Base-by-base conservation (phyloP, 495 filamentous ascomycete species). In the Patellaria atrata region DNA sequence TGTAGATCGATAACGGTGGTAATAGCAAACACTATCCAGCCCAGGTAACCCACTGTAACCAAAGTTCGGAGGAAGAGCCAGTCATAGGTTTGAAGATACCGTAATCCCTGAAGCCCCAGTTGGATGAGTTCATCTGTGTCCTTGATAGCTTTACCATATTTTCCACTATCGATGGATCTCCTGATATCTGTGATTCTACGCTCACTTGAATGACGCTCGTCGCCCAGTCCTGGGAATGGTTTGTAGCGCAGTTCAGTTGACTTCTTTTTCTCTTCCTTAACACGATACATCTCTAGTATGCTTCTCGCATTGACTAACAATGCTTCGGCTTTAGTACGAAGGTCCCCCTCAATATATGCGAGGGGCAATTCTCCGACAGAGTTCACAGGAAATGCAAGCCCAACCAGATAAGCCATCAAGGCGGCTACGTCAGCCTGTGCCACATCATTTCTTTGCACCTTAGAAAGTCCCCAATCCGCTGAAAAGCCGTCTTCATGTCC, bases 61-160 rank as follows among this genome's bases (percentile, higher is more conserved):
- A 96, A 68, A n/a, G 78, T 77, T 32, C 91, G 68, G 22, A 99
- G 56, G 61, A 99, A 96, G n/a, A 96, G 66, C 91, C 91, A 99
- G 58, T 99, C 89, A 44, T 83, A 83, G 0, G 83, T 96, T 53
- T 99, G 91, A 19, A 96, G 67, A 51, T 99, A 99, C 25, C 89
- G 71, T 25, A 99, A 64, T 15, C 91, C 91, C 37, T 82, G 73
- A 2, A 96, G 66, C 4, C 77, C 81, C 12, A 76, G 55, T 37
- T 77, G 70, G 37, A 94, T 77, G 9, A 96, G 60, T 5, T 76
- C 71, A 9, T 75, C 71, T 8, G 79, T 82, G 37, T 78, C 65
- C 32, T 65, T 55, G 47, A 96, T 93, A 1, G 85, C 81, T 40
- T 73, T 66, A 27, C 85, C 70, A 36, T 76, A 78, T 11, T 64